Percentiles rank a stretch among this genome's conserved stretches.
These are phyloP conservation scores for Nothomitra cinnamomea DNA, from an alignment of 2,329 filamentous ascomycete species.

Conservation along the genomic window DNA sequence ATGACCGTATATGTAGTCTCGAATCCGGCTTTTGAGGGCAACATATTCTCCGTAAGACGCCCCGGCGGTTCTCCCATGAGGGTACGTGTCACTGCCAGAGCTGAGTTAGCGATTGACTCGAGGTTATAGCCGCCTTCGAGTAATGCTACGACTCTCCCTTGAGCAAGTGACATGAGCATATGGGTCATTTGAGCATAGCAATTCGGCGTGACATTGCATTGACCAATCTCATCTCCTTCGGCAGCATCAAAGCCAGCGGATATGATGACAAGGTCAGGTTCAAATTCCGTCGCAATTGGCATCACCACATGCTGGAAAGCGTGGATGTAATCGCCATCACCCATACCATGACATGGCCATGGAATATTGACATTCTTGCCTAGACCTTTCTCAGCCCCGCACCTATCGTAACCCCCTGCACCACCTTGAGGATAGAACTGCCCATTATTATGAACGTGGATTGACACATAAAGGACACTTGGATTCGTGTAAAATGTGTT, in stretches of 20 bases:
- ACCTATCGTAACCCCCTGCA: conserved; percentile 42
- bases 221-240: conserved; percentile 79
- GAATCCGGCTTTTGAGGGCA: conserved; percentile 32
- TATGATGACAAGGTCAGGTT: conserved; percentile 87
- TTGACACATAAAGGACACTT: conserved; percentile 86
- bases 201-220: conserved; percentile 75
- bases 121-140: conserved; percentile 95
- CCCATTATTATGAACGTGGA: conserved; percentile 77
- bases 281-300: conserved; percentile 86
- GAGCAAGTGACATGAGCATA: conserved; percentile 91
- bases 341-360: conserved; percentile 60
- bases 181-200: conserved; percentile 99
- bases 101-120: conserved; percentile 78
- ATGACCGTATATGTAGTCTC: conserved; percentile 40
- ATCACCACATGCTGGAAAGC: conserved; percentile 94
- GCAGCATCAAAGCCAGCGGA: conserved; percentile 94
- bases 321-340: conserved; percentile 90
- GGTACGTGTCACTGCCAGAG: conserved; percentile 76
- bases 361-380: conserved; percentile 53
- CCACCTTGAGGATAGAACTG: conserved; percentile 60
- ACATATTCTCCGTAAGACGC: conserved; percentile 29
- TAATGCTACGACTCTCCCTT: conserved; percentile 80
- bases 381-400: conserved; percentile 37
- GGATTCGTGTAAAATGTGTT: conserved; percentile 92
- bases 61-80: conserved; percentile 89